Base-by-base conservation (phyloP, 805 yeast species). In the Sugiyamaella lignohabitans region DNA sequence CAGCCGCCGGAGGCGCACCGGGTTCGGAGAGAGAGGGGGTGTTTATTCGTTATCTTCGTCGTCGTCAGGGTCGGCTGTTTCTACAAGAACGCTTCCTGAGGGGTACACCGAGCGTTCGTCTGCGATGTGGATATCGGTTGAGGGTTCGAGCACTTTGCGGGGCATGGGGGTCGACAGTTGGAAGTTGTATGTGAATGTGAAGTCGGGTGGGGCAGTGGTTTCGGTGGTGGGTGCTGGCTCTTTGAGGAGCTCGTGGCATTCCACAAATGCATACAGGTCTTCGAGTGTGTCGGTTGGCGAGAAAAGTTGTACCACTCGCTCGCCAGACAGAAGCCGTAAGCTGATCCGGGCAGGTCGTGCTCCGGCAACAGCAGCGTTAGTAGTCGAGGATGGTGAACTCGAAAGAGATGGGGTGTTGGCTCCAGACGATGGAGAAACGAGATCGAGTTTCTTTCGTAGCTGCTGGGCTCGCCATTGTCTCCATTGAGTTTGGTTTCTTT, bases 181-280 rank as follows among this genome's bases (percentile, higher is more conserved):
- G 60, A 84, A 83, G 0, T 56, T 56, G 56, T 70, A 82, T 2
- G 59, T 50, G 54, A 79, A 81, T 1, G 49, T 52, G 53, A 75
- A 81, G 10, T 59, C 62, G 3, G 75, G 75, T 4, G 52, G 50
- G 2, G 45, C 49, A 11, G 54, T 51, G 17, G 59, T 51, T 18
- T 59, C 45, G 2, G 55, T 46, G 21, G 48, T 52, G 11, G 65
- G 22, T n/a, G 65, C 27, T 3, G 27, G 49, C 11, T 40, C 53
- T 18, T 40, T 45, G 14, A 61, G 37, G 41, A 56, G 41, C 16
- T 59, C 61, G 22, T 63, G 55, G 51, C 82, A 67, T 53, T 85
- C 94, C 16, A 81, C 84, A 58, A 71, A 81, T 6, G 88, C 84
- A 59, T 81, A 83, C 11, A 91, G 65, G 45, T 84, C 88, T 46